Conservation (phyloP, 257 asterid genomes). For the Solanum rostratum region DNA sequence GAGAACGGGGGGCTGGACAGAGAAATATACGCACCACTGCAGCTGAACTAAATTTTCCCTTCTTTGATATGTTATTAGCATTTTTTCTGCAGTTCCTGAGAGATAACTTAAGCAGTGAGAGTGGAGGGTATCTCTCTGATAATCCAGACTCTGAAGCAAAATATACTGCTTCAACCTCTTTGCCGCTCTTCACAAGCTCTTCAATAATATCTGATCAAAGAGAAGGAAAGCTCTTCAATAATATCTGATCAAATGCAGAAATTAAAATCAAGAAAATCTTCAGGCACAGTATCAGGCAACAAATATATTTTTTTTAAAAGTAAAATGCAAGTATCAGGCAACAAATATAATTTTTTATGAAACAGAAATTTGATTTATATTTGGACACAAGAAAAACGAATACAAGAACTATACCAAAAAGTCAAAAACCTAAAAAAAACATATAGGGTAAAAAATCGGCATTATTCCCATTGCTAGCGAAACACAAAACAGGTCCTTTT, state of each 20-base stretch:
- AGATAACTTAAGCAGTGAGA: conserved; percentile 8
- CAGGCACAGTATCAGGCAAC: not conserved
- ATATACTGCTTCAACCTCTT: conserved; percentile 18
- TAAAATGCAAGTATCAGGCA: not conserved
- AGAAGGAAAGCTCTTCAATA: conserved; percentile 7
- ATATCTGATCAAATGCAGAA: conserved; percentile 8
- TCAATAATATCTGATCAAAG: conserved; percentile 14
- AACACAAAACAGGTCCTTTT: not conserved
- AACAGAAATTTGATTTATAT: not conserved
- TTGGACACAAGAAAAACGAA: not conserved
- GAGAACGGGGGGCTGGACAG: not conserved
- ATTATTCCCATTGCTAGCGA: not conserved
- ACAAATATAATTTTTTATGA: not conserved
- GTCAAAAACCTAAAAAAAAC: not conserved
- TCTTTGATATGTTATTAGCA: conserved; percentile 8
- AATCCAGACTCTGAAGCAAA: conserved; percentile 14
- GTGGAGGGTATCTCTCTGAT: conserved; percentile 9
- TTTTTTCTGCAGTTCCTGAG: conserved; percentile 12
- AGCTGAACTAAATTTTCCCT: conserved; percentile 6
- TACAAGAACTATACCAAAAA: not conserved
- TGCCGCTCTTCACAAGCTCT: conserved; percentile 13
- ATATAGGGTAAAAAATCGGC: not conserved
- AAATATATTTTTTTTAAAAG: not conserved
- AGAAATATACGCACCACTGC: conserved; percentile 12
- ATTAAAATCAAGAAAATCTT: not conserved